Conservation (phyloP, 805 yeast genomes). For the Barnettozyma populi region DNA sequence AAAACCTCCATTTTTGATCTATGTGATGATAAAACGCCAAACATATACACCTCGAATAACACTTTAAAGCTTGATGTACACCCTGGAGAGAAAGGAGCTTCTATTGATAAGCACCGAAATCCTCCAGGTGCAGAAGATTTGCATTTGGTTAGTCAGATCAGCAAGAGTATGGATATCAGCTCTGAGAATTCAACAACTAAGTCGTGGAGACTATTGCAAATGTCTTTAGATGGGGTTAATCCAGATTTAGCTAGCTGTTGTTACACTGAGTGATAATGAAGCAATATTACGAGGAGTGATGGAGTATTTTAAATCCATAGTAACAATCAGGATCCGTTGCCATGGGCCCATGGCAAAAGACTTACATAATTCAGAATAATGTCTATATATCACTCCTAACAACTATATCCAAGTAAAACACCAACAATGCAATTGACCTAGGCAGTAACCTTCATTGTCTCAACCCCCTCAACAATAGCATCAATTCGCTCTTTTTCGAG, state of each 20-base stretch:
- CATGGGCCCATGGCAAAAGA: too few species aligned
- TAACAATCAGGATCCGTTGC: too few species aligned
- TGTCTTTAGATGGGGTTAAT: not conserved
- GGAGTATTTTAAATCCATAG: not conserved
- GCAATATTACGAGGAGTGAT: not conserved
- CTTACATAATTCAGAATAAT: not conserved
- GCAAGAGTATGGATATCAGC: not conserved
- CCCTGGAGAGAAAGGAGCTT: not conserved
- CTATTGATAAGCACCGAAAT: not conserved
- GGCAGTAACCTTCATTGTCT: slow-evolving; percentile 4
- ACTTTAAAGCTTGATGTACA: not conserved
- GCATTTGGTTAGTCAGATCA: not conserved
- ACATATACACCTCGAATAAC: not conserved
- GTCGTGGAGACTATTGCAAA: not conserved
- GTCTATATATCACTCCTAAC: not conserved
- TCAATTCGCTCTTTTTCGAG: slow-evolving; percentile 1
- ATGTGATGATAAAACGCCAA: not conserved
- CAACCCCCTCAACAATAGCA: slow-evolving; percentile 2
- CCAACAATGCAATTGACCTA: not conserved
- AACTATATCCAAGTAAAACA: not conserved
- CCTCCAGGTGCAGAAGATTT: not conserved
- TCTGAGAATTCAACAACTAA: not conserved
- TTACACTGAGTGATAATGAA: not conserved
- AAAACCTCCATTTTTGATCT: not conserved
- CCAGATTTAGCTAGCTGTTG: not conserved